Evolutionary conservation across 148 eudicot genomes (phyloP), one percentile per base, ranked within the genome.

Genomic region (Talinum fruticosum): DNA sequence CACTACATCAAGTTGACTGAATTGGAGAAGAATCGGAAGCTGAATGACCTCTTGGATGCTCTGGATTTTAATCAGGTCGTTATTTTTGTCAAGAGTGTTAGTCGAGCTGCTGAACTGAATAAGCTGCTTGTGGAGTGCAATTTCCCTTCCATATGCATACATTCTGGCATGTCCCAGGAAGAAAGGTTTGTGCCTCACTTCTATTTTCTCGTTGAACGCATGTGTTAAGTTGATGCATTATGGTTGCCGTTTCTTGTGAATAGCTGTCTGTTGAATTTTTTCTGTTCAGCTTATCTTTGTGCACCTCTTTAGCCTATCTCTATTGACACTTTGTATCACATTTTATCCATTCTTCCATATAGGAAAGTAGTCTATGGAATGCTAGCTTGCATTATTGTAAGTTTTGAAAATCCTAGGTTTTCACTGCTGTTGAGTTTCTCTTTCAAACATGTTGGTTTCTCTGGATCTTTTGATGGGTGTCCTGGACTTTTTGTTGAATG

Each of bases 121-220:
- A 96, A 96, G 82, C 84, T 96, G 62, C 97, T 96, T 30, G 93
- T 88, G 69, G 99, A 96, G 86, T 96, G 99, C 86, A 96, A 96
- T 80, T 96, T 96, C 77, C 99, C 99, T 29, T 93, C 99, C 6
- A 91, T 96, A 57, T 96, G 98, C 82, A 96, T 96, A 61, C 99
- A 96, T 82, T 96, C 99, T 77, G 98, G 98, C 78, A 96, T 96
- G 99, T 85, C 95, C 34, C 99, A 96, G 79, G 99, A 96, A 89
- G 99, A 96, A 79, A 96, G 99, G 99, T 86, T 38, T 81, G 86
- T 71, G 38, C 3, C 51, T 45, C 47, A 7, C 1, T 14, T 32
- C 34, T 24, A 72, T 62, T 47, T 28, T 24, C 6, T n/a, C 16
- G 59, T 66, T 66, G 32, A 36, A 4, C 34, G 10, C 5, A 26